These are phyloP conservation scores for Teunomyces tritomae DNA, from an alignment of 805 yeast genomes.

Conservation along the genomic window DNA sequence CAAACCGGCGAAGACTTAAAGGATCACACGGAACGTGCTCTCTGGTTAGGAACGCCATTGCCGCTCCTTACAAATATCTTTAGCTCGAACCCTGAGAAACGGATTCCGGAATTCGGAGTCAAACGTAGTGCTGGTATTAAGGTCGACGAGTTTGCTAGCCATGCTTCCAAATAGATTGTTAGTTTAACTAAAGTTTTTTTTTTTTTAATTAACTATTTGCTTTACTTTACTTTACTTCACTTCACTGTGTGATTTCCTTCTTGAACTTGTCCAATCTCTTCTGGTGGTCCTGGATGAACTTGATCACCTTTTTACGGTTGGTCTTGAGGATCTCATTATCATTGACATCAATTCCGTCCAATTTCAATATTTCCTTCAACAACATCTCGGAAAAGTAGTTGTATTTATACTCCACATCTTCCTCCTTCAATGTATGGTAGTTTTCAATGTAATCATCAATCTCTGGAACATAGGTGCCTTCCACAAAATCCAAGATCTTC, in stretches of 20 bases:
- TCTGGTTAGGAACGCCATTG: conserved; percentile 29
- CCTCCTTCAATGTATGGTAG: conserved; percentile 22
- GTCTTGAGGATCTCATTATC: conserved; percentile 52
- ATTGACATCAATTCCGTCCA: conserved; percentile 61
- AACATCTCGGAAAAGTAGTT: conserved; percentile 65
- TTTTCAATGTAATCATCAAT: conserved; percentile 33
- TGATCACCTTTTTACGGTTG: conserved; percentile 58
- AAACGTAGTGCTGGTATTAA: conserved; percentile 14
- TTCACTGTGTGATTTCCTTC: conserved; percentile 19
- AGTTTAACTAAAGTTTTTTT: not conserved
- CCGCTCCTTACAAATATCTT: conserved; percentile 17
- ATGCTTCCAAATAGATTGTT: not conserved
- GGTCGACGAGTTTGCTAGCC: conserved; percentile 11
- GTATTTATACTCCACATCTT: conserved; percentile 46
- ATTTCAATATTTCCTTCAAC: conserved; percentile 59
- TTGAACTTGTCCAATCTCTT: conserved; percentile 51
- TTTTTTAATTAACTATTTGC: not conserved
- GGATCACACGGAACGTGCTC: conserved; percentile 28
- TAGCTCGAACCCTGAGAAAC: conserved; percentile 6
- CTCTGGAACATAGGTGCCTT: conserved; percentile 37
- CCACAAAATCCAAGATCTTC: conserved; percentile 38
- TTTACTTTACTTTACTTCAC: not conserved
- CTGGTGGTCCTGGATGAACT: conserved; percentile 57
- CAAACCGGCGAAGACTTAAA: conserved; percentile 28
- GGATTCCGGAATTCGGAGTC: conserved; percentile 27